A percentile compares a stretch with the other conserved stretches of the same genome.
Evolutionary conservation across 768 basidiomycete species (phyloP).

Genomic region (Leccinum arenicola): DNA sequence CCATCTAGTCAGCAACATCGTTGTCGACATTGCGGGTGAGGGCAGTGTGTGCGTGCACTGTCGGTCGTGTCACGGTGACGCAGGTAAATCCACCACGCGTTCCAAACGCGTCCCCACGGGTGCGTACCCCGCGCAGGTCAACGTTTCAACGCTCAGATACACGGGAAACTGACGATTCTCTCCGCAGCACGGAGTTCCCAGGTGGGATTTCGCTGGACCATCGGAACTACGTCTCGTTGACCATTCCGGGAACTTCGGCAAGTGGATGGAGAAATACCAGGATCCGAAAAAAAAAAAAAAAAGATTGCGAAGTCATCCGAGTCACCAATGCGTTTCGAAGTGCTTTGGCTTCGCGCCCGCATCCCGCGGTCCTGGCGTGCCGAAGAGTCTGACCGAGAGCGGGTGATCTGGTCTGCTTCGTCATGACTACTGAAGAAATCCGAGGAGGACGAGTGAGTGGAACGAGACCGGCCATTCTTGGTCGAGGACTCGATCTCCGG

Average conservation of each 20-base stretch:
- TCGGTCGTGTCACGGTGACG: conserved; percentile 26
- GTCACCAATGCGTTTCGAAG: conserved; percentile 52
- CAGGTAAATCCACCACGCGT: conserved; percentile 17
- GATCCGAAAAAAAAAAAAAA: conserved; percentile 29
- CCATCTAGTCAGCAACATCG: conserved; percentile 44
- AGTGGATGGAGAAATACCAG: conserved; percentile 28
- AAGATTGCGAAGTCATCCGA: conserved; percentile 73
- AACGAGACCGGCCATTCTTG: conserved; percentile 32
- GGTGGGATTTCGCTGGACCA: conserved; percentile 18
- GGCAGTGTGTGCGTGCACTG: too few relatives aligned
- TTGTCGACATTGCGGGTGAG: too few relatives aligned
- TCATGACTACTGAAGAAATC: conserved; percentile 21
- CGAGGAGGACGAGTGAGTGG: conserved; percentile 34
- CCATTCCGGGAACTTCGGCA: conserved; percentile 33
- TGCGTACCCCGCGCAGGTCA: too few relatives aligned
- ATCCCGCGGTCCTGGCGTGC: conserved; percentile 26
- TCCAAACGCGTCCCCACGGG: too few relatives aligned
- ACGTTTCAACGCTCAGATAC: too few relatives aligned
- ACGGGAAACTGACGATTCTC: conserved; percentile 44
- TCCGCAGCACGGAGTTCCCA: conserved; percentile 63
- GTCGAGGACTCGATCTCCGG: conserved; percentile 42
- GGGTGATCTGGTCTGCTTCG: conserved; percentile 22
- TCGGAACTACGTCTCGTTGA: conserved; percentile 17
- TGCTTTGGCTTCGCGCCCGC: conserved; percentile 31
- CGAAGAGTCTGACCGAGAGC: conserved; percentile 36